A percentile compares a stretch with the other conserved stretches of the same genome.
phyloP scores from a whole-genome alignment of 805 yeast species.

The Huiozyma sinensis region DNA sequence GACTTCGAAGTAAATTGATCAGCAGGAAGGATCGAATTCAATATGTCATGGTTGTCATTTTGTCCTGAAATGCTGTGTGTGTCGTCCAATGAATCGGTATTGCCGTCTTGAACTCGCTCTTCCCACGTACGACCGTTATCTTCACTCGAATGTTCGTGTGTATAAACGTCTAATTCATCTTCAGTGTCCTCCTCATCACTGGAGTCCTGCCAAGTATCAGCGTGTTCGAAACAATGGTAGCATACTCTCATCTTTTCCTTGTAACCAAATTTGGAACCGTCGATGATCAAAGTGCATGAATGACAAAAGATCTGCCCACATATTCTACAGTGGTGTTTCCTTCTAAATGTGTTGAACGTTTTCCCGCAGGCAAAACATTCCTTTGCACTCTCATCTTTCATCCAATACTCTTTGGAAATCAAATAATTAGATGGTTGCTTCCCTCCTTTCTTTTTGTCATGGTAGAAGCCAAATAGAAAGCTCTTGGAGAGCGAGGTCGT shows the following conservation, averaged over 20 bases:
- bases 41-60: background rate
- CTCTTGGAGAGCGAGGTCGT: slow-evolving; percentile 34
- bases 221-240: slow-evolving; percentile 51
- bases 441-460: slow-evolving; percentile 21
- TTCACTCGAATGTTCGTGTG: background rate
- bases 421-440: slow-evolving; percentile 18
- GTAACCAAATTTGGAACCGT: slow-evolving; percentile 54
- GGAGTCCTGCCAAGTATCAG: slow-evolving; percentile 59
- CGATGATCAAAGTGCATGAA: slow-evolving; percentile 61
- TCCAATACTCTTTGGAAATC: slow-evolving; percentile 71
- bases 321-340: slow-evolving; percentile 90
- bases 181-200: slow-evolving; percentile 42
- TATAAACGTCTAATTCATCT: background rate
- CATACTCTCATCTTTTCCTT: slow-evolving; percentile 71
- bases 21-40: background rate
- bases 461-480: slow-evolving; percentile 33
- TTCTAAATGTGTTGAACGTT: slow-evolving; percentile 71
- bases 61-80: background rate
- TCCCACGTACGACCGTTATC: background rate
- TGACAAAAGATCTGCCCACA: slow-evolving; percentile 95
- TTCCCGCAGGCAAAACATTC: slow-evolving; percentile 80
- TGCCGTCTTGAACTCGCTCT: background rate
- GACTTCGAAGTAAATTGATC: background rate
- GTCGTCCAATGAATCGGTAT: background rate
- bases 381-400: slow-evolving; percentile 86